Evolutionary conservation across 306 rosid species (phyloP), one percentile per base, ranked within the genome.

Genomic region (Glycine tomentella): DNA sequence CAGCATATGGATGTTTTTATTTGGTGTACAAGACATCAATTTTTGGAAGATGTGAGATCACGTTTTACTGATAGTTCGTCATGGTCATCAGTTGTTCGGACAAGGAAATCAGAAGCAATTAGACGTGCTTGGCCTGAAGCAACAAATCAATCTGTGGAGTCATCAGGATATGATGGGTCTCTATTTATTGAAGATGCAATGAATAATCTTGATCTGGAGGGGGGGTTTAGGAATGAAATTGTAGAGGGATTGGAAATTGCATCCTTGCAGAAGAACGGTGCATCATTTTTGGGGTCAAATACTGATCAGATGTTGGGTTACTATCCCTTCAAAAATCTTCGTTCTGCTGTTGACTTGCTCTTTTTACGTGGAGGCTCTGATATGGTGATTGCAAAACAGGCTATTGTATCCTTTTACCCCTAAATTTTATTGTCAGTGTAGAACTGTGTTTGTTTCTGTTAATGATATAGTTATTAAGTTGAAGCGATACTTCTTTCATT

Each of bases 1-100:
- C 97, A 96, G 99, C 99, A 96, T 86, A 70, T 93, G 97, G 99
- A 93, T 88, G 85, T 91, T 63, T 88, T 92, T 90, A 87, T 92
- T 71, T 96, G 98, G 97, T 93, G 97, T 75, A 75, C 83, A 72
- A 79, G 93, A 66, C 97, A 93, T 87, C 81, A 88, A 16, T 96
- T 92, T 84, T 88, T 96, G 85, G 93, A 87, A 86, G 80, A 82
- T 53, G 84, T 92, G 76, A 84, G 80, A 76, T 90, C 92, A 69
- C 78, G 88, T 56, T 83, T 86, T 86, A 15, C 82, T 67, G 83
- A 86, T 80, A 77, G 80, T 69, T 78, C 87, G 67, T 86, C 89
- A 17, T 96, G 99, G 99, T 86, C 84, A 73, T 83, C 90, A 76
- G 80, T 74, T 80, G 97, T 90, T 8, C 74, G 85, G 53, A 89